phyloP scores from a whole-genome alignment of 192 early-diverging fungal genomes.

The Coemansia sp. region DNA sequence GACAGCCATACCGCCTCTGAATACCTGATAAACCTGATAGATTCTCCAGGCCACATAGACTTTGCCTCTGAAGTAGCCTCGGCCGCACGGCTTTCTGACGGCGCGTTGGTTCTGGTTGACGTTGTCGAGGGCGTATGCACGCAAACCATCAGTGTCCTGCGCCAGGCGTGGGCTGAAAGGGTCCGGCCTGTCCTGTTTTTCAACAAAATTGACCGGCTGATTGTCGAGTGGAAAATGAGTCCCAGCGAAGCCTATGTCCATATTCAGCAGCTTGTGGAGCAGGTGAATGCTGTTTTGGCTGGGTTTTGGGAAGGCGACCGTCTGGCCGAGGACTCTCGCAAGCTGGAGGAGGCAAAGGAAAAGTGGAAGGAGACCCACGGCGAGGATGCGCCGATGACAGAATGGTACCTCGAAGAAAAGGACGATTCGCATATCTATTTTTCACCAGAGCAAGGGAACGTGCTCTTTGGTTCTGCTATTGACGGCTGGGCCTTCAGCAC shows the following conservation, averaged over 20 bases:
- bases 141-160: conserved; percentile 95
- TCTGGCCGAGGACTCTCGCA: conserved; percentile 71
- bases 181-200: conserved; percentile 91
- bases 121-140: conserved; percentile 98
- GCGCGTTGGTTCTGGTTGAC: conserved; percentile 93
- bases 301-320: conserved; percentile 90
- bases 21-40: conserved; percentile 95
- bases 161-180: conserved; percentile 92
- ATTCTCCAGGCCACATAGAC: conserved; percentile 98
- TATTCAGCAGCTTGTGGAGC: conserved; percentile 91
- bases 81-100: conserved; percentile 96
- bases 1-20: conserved; percentile 51
- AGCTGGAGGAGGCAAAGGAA: conserved; percentile 67
- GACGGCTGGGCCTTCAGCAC: conserved; percentile 98
- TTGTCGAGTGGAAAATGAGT: conserved; percentile 90
- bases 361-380: conserved; percentile 56
- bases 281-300: conserved; percentile 95
- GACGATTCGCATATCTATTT: conserved; percentile 97
- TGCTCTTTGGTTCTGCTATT: conserved; percentile 92
- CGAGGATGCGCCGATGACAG: conserved; percentile 58
- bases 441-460: conserved; percentile 92
- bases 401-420: conserved; percentile 84
- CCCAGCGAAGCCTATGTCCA: conserved; percentile 90
- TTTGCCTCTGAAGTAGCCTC: conserved; percentile 98
- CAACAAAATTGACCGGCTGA: conserved; percentile 97